phyloP scores from a whole-genome alignment of 2,329 filamentous ascomycete genomes.

The Claviceps arundinis region DNA sequence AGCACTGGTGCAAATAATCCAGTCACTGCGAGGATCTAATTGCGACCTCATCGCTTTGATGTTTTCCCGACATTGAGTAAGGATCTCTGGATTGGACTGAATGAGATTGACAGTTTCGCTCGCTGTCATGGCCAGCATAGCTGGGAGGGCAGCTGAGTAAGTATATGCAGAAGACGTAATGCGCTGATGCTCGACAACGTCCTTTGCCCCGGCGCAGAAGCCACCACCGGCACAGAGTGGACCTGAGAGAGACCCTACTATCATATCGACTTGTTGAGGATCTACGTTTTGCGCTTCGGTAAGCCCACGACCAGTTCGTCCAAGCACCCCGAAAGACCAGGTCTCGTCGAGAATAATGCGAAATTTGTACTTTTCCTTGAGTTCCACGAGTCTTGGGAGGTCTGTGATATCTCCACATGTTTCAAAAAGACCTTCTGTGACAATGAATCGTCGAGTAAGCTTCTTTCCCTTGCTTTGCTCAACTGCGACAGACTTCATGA shows the following conservation, averaged over 20 bases:
- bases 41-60: constrained; percentile 75
- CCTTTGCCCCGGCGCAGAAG: constrained; percentile 83
- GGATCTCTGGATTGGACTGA: constrained; percentile 73
- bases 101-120: constrained; percentile 80
- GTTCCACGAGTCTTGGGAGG: constrained; percentile 77
- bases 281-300: constrained; percentile 97
- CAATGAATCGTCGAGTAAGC: constrained; percentile 83
- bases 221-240: constrained; percentile 86
- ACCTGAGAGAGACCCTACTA: constrained; percentile 82
- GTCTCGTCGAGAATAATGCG: constrained; percentile 95
- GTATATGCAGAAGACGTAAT: constrained; percentile 88
- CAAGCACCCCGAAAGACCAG: constrained; percentile 91
- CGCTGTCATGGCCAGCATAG: constrained; percentile 87
- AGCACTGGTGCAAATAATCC: constrained; percentile 71
- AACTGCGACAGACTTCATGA: constrained; percentile 72
- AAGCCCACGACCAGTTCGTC: constrained; percentile 77
- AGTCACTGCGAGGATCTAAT: constrained; percentile 85
- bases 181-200: constrained; percentile 92
- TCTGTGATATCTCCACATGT: constrained; percentile 74
- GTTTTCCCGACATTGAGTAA: constrained; percentile 70
- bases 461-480: constrained; percentile 78
- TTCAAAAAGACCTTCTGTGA: constrained; percentile 92
- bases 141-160: constrained; percentile 87
- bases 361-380: constrained; percentile 96
- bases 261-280: constrained; percentile 88